These are phyloP conservation scores for Amanita polypyramis DNA, from an alignment of 768 basidiomycete species.

Conservation along the genomic window DNA sequence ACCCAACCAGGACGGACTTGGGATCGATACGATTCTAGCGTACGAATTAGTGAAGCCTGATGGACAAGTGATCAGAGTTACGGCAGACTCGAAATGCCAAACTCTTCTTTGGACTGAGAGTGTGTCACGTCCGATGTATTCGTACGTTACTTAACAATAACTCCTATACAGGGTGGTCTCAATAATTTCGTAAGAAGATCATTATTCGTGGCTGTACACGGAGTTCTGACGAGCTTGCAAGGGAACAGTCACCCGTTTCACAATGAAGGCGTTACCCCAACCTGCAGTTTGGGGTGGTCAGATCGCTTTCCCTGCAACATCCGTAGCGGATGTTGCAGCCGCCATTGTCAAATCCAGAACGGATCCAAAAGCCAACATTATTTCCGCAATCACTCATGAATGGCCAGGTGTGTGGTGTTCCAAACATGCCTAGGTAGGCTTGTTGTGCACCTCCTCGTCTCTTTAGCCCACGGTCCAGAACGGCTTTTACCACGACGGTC, in stretches of 20 bases:
- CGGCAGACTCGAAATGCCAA: slow-evolving; percentile 20
- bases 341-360: slow-evolving; percentile 32
- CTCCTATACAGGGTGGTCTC: slow-evolving; percentile 37
- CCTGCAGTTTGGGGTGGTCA: slow-evolving; percentile 49
- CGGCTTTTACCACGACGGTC: slow-evolving; percentile 39
- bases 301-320: slow-evolving; percentile 20
- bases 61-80: slow-evolving; percentile 31
- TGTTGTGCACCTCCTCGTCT: no score
- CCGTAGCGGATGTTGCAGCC: slow-evolving; percentile 16
- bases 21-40: slow-evolving; percentile 39
- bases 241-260: slow-evolving; percentile 54
- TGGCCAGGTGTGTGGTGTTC: no score
- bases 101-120: slow-evolving; percentile 34
- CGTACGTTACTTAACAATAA: not conserved
- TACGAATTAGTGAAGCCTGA: slow-evolving; percentile 50
- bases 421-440: no score
- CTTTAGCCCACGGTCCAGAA: not conserved
- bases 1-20: slow-evolving; percentile 51
- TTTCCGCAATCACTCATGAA: no score
- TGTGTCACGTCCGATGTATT: slow-evolving; percentile 10
- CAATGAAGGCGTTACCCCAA: slow-evolving; percentile 43
- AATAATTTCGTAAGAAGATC: slow-evolving; percentile 46
- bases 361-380: slow-evolving; percentile 37
- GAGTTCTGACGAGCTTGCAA: slow-evolving; percentile 13
- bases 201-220: slow-evolving; percentile 41